Evolutionary conservation across 1,139 yeast genomes (phyloP), one percentile per base, ranked within the genome.

Genomic region (Pichia sp.): DNA sequence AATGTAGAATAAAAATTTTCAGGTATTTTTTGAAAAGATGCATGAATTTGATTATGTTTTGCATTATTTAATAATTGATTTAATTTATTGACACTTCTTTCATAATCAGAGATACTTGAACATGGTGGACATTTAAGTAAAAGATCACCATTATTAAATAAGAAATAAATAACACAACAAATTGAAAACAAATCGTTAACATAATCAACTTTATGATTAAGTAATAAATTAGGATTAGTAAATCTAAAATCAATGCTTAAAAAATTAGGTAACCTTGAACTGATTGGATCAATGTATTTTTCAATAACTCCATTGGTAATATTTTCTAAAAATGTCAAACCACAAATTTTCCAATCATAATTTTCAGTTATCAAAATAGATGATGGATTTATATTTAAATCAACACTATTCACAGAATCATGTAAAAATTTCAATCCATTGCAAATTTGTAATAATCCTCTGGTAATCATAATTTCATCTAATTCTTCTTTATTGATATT

Each of bases 321-420:
- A 43, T 72, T 73, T 32, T 80, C 81, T 22, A 85, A 60, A 52
- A 82, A 82, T 37, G 74, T 74, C 49, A 84, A 72, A 1, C 97
- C 96, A 8, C 83, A 74, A 3, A 91, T 61, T 61, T 89, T 91
- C 97, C 97, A 93, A 62, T 91, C 98, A 1, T 95, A 93, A 51
- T 83, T 88, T 31, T 77, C 80, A 50, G 84, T 89, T 21, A 91
- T 72, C 46, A 81, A 74, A 1, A 91, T 69, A 0, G 95, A 77
- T 13, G 74, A 66, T 1, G 98, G 98, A 50, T 80, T 81, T 25
- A 93, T 53, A 51, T 88, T 86, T 51, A 84, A 63, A 63, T 89
- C 96, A 14, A 86, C 82, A 25, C 78, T 74, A 16, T 79, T 73
- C 22, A 95, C 85, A 45, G 78, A 75, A 46, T 76, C 75, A 59